phyloP scores from a whole-genome alignment of 495 filamentous ascomycete genomes.

The Glarea lozoyensis region DNA sequence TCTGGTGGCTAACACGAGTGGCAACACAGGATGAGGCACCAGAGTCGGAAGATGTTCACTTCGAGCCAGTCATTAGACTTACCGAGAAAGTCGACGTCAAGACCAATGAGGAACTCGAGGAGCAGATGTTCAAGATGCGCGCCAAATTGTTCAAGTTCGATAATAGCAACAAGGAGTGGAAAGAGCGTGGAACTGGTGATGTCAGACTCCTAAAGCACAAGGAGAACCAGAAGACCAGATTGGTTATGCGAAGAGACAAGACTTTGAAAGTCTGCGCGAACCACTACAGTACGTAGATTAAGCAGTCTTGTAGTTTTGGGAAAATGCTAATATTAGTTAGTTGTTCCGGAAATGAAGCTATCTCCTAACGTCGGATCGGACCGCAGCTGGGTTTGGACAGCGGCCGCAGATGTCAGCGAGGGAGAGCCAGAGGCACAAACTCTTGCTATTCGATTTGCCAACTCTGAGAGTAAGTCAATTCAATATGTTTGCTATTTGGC shows the following conservation, averaged over 20 bases:
- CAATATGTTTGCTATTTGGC: not conserved
- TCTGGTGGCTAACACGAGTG: not conserved
- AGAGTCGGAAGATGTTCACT: conserved; percentile 87
- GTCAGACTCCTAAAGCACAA: conserved; percentile 95
- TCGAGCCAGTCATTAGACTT: conserved; percentile 89
- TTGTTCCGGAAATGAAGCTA: conserved; percentile 98
- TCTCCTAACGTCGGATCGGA: conserved; percentile 95
- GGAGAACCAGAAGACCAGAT: conserved; percentile 93
- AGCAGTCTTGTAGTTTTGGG: not conserved
- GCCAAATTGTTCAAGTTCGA: conserved; percentile 99
- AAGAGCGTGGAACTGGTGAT: conserved; percentile 97
- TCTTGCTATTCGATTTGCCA: conserved; percentile 94
- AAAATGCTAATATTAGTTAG: conserved; percentile 11
- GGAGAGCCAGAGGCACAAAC: conserved; percentile 95
- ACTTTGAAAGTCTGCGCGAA: conserved; percentile 99
- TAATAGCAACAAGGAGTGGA: conserved; percentile 86
- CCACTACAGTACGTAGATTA: conserved; percentile 76
- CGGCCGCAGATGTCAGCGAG: conserved; percentile 94
- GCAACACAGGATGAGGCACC: conserved; percentile 56
- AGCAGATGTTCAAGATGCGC: conserved; percentile 97
- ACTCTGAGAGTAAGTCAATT: conserved; percentile 77
- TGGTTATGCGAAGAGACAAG: conserved; percentile 99
- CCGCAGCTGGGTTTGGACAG: conserved; percentile 99
- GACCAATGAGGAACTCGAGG: conserved; percentile 97
- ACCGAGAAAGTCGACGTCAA: conserved; percentile 94